Evolutionary conservation across 331 rosid genomes (phyloP).

Genomic region (Rhamnella rubrinervis): DNA sequence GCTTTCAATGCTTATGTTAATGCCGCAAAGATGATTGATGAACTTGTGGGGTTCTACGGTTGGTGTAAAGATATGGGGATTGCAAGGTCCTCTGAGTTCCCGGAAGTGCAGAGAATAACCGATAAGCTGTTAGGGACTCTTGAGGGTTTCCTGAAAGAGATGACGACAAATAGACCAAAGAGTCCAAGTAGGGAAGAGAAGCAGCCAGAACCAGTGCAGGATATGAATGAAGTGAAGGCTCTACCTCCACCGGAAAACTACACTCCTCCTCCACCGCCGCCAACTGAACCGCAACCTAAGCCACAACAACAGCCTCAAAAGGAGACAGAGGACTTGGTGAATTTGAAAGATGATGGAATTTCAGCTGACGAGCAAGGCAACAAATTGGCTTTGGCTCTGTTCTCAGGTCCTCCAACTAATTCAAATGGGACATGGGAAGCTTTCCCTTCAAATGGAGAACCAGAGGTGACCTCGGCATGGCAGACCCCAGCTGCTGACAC

Average conservation of each 20-base stretch:
- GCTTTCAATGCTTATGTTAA: slow-evolving; percentile 65
- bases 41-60: slow-evolving; percentile 57
- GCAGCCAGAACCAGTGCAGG: slow-evolving; percentile 33
- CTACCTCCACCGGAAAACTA: slow-evolving; percentile 81
- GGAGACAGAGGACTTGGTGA: slow-evolving; percentile 65
- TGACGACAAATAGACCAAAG: slow-evolving; percentile 42
- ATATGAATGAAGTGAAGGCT: slow-evolving; percentile 69
- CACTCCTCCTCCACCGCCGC: slow-evolving; percentile 38
- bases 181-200: slow-evolving; percentile 44
- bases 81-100: slow-evolving; percentile 75
- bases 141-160: slow-evolving; percentile 67
- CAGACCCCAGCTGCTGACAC: slow-evolving; percentile 73
- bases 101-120: slow-evolving; percentile 71
- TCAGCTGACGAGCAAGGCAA: slow-evolving; percentile 85
- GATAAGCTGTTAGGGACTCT: slow-evolving; percentile 61
- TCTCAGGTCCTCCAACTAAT: slow-evolving; percentile 54
- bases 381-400: slow-evolving; percentile 74
- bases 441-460: slow-evolving; percentile 61
- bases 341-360: slow-evolving; percentile 57
- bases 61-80: slow-evolving; percentile 84
- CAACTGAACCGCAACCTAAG: slow-evolving; percentile 23
- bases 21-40: slow-evolving; percentile 70
- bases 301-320: slow-evolving; percentile 34
- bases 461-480: slow-evolving; percentile 77
- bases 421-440: slow-evolving; percentile 79